Percentiles rank a stretch among this genome's conserved stretches.
phyloP scores from a whole-genome alignment of 495 filamentous ascomycete species.

The Choiromyces venosus region DNA sequence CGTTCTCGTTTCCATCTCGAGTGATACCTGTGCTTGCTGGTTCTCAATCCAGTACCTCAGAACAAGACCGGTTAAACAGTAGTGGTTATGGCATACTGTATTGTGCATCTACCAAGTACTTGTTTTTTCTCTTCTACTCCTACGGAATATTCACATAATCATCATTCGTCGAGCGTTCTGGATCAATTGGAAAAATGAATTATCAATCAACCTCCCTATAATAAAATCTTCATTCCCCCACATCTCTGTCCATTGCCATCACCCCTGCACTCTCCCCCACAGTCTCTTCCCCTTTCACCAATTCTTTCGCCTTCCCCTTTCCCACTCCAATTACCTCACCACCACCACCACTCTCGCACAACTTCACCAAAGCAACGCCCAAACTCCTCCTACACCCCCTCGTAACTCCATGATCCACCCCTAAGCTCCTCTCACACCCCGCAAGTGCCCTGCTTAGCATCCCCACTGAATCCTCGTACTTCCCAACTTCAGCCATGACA shows the following conservation, averaged over 20 bases:
- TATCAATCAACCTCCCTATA: not conserved
- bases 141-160: not conserved
- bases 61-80: too few relatives aligned
- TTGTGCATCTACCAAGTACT: not conserved
- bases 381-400: not conserved
- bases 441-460: not conserved
- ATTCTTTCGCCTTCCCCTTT: not conserved
- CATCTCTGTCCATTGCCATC: not conserved
- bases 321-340: not conserved
- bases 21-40: too few relatives aligned
- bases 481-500: slow-evolving; percentile 12
- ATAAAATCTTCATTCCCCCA: not conserved
- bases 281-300: not conserved
- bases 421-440: not conserved
- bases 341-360: not conserved
- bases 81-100: too few relatives aligned
- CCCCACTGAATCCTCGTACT: slow-evolving; percentile 18
- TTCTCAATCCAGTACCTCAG: too few relatives aligned
- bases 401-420: not conserved
- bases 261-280: not conserved
- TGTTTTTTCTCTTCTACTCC: not conserved
- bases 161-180: not conserved
- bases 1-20: too few relatives aligned
- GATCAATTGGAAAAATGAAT: not conserved
- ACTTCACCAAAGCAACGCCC: not conserved